Evolutionary conservation across 345 rosid genomes (phyloP), one percentile per base, ranked within the genome.

Genomic region (Pistacia integerrima): DNA sequence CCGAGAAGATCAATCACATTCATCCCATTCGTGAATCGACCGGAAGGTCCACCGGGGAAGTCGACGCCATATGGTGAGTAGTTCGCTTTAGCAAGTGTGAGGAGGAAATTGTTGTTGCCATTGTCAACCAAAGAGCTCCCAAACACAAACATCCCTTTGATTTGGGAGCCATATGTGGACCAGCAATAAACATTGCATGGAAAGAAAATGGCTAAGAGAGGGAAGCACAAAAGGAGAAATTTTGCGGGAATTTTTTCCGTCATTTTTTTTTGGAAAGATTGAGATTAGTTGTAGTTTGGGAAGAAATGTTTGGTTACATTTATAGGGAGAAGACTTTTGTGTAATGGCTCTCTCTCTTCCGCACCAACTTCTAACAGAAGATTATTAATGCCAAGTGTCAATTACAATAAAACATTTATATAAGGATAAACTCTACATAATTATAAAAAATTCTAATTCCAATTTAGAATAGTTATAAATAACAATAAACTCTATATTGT

Each of bases 61-160:
- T 90, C 92, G 9, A 88, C 56, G 20, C 94, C 94, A 35, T 90
- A 90, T 0, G 94, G 92, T n/a, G 65, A 62, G 78, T 72, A 91
- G 67, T 89, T 72, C 14, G 88, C 90, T 69, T 76, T 87, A 1
- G 90, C 87, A 7, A n/a, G 4, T 0, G 82, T 74, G 70, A 11
- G 30, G 33, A 88, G 89, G 79, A 76, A 83, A 80, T 90, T 88
- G 84, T 90, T 90, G 90, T 90, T 90, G 35, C 92, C 94, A 71
- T 85, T 88, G 78, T 90, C 94, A 38, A 90, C 86, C 60, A 90
- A 71, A 46, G 91, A 88, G 88, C 92, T 87, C 28, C 94, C 94
- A 73, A 90, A 90, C 61, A 88, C 90, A 69, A 90, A 90, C 92
- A 90, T 84, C 57, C 93, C 93, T 58, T 65, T 70, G 36, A 80